Evolutionary conservation across 169 alveolate species (phyloP).

Genomic region (Perkinsus olseni): DNA sequence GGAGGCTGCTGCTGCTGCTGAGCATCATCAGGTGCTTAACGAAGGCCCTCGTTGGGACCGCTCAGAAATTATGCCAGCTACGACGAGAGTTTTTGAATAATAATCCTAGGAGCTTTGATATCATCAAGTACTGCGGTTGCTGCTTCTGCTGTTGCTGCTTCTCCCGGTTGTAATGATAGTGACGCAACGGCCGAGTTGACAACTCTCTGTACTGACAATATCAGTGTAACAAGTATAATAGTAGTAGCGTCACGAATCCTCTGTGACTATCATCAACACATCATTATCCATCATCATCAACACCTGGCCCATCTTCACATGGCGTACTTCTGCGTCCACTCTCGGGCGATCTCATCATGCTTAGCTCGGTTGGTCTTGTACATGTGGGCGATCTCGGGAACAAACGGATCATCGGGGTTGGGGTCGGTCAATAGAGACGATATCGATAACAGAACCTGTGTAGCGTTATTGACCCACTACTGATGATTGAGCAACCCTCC

Average conservation of each 20-base stretch:
- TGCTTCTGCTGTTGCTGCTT: neutral
- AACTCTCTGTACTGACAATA: neutral
- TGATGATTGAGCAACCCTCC: neutral
- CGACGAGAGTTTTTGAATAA: neutral
- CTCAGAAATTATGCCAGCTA: neutral
- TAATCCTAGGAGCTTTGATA: no score
- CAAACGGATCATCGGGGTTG: conserved; percentile 97
- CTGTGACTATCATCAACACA: neutral
- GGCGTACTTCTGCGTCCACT: conserved; percentile 97
- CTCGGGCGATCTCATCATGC: conserved; percentile 94
- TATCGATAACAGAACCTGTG: conserved; percentile 78
- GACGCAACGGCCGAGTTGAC: neutral
- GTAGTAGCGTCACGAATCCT: neutral
- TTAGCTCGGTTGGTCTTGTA: conserved; percentile 84
- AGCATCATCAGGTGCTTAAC: no score
- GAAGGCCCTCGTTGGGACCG: no score
- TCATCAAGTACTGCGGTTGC: neutral
- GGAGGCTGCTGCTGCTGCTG: no score
- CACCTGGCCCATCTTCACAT: conserved; percentile 34
- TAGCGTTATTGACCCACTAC: neutral
- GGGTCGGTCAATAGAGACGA: conserved; percentile 97
- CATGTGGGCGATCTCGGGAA: conserved; percentile 98
- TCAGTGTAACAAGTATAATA: neutral
- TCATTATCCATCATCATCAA: neutral
- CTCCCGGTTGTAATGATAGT: neutral